Evolutionary conservation across 257 asterid species (phyloP).

Genomic region (Voacanga thouarsii): DNA sequence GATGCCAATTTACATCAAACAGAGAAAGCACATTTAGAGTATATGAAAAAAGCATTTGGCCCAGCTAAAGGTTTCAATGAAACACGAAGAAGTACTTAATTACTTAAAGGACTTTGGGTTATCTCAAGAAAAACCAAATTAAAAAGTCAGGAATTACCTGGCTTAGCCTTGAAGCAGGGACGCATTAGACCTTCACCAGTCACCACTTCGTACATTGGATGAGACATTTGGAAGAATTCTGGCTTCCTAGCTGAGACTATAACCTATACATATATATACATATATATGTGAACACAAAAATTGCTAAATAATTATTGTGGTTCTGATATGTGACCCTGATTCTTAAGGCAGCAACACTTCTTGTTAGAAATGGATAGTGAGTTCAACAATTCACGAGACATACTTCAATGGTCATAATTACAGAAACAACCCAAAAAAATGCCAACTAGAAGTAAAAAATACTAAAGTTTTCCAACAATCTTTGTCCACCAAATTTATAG

Average conservation of each 20-base stretch:
- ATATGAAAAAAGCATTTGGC: not conserved
- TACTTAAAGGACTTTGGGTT: not conserved
- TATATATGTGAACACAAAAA: not conserved
- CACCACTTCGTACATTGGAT: slow-evolving; percentile 92
- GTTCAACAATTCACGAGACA: no score
- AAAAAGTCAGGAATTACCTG: slow-evolving; percentile 50
- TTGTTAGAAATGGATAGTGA: not conserved
- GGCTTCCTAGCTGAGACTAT: slow-evolving; percentile 93
- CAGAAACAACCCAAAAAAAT: not conserved
- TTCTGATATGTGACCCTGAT: not conserved
- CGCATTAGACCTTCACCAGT: slow-evolving; percentile 90
- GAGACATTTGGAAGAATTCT: slow-evolving; percentile 84
- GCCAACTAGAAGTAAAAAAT: not conserved
- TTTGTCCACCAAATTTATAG: no score
- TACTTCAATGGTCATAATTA: not conserved
- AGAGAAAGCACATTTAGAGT: not conserved
- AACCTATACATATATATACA: slow-evolving; percentile 39
- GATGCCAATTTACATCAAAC: not conserved
- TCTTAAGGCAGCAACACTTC: not conserved
- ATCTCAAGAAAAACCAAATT: slow-evolving; percentile 11
- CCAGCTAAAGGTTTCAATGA: not conserved
- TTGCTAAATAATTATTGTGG: not conserved
- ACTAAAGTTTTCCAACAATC: not conserved
- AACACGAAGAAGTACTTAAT: not conserved
- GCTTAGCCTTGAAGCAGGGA: slow-evolving; percentile 74